These are phyloP conservation scores for Ochromonas danica DNA, from an alignment of 108 stramenopile genomes.

Conservation along the genomic window DNA sequence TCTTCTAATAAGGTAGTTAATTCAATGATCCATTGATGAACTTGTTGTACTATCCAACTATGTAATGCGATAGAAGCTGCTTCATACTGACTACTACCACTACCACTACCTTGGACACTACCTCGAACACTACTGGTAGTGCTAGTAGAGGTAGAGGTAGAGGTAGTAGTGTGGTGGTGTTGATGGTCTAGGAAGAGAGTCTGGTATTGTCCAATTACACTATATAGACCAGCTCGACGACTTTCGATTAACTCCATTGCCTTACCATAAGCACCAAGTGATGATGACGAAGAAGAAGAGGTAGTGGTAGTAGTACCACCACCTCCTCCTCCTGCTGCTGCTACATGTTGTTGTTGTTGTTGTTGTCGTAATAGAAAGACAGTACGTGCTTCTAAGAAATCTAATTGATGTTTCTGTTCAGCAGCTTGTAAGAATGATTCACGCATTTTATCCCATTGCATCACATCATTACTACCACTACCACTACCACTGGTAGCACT, in stretches of 20 bases:
- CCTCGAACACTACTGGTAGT: no score
- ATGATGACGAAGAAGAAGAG: background rate
- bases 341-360: background rate
- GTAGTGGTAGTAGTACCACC: background rate
- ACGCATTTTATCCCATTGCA: background rate
- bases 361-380: background rate
- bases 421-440: background rate
- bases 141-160: no score
- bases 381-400: slow-evolving; percentile 23
- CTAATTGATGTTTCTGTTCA: background rate
- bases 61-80: background rate
- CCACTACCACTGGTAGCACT: no score
- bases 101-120: background rate
- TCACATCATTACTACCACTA: no score
- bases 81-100: background rate
- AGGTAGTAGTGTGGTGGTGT: background rate
- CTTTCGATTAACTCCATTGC: background rate
- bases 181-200: background rate
- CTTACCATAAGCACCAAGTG: background rate
- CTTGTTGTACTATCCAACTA: background rate
- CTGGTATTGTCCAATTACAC: background rate
- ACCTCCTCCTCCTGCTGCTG: background rate
- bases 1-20: background rate
- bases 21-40: background rate
- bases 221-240: background rate